phyloP scores from a whole-genome alignment of 2,329 filamentous ascomycete genomes.

The Epicoccum nigrum region DNA sequence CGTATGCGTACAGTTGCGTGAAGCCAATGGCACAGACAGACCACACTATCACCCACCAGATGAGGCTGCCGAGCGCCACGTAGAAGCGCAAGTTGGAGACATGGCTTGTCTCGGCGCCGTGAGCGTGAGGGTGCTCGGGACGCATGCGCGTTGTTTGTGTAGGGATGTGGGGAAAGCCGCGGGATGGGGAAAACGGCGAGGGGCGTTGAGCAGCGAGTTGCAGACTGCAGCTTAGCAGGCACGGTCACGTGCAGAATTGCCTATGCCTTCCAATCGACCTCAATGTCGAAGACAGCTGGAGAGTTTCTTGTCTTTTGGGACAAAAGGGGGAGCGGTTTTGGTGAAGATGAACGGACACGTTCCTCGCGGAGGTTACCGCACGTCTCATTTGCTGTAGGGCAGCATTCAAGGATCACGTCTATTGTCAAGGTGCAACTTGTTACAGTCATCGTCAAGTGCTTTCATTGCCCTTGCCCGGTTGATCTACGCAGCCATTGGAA shows the following conservation, averaged over 20 bases:
- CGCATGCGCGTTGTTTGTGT: constrained; percentile 42
- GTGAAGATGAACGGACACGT: constrained; percentile 14
- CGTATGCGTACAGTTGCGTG: constrained; percentile 63
- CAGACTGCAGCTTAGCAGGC: constrained; percentile 11
- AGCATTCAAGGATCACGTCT: constrained; percentile 1
- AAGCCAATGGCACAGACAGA: constrained; percentile 65
- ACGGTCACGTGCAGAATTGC: constrained; percentile 7
- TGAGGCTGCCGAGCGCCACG: constrained; percentile 56
- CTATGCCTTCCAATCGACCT: too few relatives aligned
- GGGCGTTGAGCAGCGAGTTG: background rate
- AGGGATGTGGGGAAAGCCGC: constrained; percentile 9
- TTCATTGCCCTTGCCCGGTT: constrained; percentile 13
- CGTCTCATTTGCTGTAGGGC: background rate
- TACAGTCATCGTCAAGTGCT: constrained; percentile 9
- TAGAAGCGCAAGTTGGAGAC: constrained; percentile 45
- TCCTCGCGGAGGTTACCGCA: constrained; percentile 8
- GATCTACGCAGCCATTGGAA: constrained; percentile 12
- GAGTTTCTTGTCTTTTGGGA: constrained; percentile 2
- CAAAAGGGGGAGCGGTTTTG: background rate
- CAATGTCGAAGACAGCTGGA: too few relatives aligned
- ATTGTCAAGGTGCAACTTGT: too few relatives aligned
- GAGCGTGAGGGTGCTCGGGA: constrained; percentile 28
- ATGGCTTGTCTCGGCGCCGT: constrained; percentile 34
- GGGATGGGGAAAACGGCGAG: constrained; percentile 5
- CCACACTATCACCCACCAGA: constrained; percentile 63